phyloP scores from a whole-genome alignment of 768 basidiomycete genomes.

The Collybia sp. region DNA sequence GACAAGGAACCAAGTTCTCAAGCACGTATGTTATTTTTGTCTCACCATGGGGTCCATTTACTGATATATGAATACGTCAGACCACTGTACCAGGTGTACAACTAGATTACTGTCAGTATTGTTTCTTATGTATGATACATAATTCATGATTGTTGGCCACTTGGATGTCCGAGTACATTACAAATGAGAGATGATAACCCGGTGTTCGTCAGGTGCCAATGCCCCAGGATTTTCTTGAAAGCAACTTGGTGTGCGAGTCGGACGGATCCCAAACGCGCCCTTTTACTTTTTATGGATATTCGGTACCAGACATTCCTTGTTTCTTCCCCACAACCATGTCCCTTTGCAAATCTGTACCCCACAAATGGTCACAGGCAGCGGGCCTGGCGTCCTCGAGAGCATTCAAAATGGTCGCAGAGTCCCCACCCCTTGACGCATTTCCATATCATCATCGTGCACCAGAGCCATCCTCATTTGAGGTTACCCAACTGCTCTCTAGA shows the following conservation, averaged over 20 bases:
- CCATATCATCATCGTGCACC: constrained; percentile 34
- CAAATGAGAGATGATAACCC: too few relatives aligned
- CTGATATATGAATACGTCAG: constrained; percentile 29
- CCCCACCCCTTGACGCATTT: constrained; percentile 5
- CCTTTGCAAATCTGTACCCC: neutral
- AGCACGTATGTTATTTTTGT: constrained; percentile 68
- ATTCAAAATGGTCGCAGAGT: constrained; percentile 4
- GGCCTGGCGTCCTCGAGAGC: constrained; percentile 1
- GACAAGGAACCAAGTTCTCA: constrained; percentile 97
- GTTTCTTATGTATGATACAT: too few relatives aligned
- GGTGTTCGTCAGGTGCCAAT: too few relatives aligned
- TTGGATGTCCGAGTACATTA: too few relatives aligned
- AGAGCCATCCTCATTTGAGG: constrained; percentile 44
- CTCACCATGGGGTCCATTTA: constrained; percentile 4
- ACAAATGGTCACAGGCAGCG: neutral
- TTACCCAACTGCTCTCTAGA: constrained; percentile 55
- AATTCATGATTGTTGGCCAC: too few relatives aligned
- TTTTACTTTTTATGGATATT: too few relatives aligned
- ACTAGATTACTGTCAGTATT: constrained; percentile 40
- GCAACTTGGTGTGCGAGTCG: too few relatives aligned
- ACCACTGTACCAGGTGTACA: constrained; percentile 91
- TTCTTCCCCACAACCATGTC: too few relatives aligned
- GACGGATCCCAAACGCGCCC: too few relatives aligned
- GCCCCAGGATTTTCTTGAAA: too few relatives aligned
- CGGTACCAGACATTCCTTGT: too few relatives aligned